Base-by-base conservation (phyloP, 1,139 yeast genomes). In the Yamadazyma dendronema region DNA sequence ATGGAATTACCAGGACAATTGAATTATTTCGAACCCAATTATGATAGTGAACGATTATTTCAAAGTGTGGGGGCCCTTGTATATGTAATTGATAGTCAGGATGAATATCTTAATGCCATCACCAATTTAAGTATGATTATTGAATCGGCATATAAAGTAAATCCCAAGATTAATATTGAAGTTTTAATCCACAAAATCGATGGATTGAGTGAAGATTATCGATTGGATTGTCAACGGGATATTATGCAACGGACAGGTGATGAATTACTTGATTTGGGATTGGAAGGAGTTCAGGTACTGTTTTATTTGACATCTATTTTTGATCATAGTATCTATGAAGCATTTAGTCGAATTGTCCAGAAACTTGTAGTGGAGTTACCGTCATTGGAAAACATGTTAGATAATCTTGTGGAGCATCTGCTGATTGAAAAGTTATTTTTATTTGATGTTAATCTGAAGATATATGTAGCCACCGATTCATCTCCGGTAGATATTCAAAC, bases 1-100 rank as follows among this genome's bases (percentile, higher is more conserved):
- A 87, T 89, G 84, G 98, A 92, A 57, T 68, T 92, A 21, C 98
- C 98, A 0, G 98, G 97, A 1, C 97, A 92, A 59, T 64, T 90
- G 46, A 88, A 89, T 56, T 79, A 87, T 55, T 87, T 88, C 57
- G 96, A 89, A 51, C 92, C 95, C 4, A 75, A 73, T 33, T 82
- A 82, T 50, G 97, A 90, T 53, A 78, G 87, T 12, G 90, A 84
- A 46, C 68, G 83, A 42, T 63, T 86, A 30, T 90, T 90, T 55
- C 74, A 84, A 35, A 81, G 84, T 37, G 89, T 89, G 19, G 96
- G 96, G n/a, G 95, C 97, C 0, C 71, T 92, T 33, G 94, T 92
- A 1, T 92, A 92, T 56, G 97, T 92, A 30, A 89, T 92, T 43
- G 98, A 92, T 59, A 78, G 88, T 4, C 97, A 92, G 61, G 97